Percentiles rank a stretch among this genome's conserved stretches.
These are phyloP conservation scores for Pseudomicrostroma phylloplanum DNA, from an alignment of 1,284 basidiomycete genomes.

Conservation along the genomic window DNA sequence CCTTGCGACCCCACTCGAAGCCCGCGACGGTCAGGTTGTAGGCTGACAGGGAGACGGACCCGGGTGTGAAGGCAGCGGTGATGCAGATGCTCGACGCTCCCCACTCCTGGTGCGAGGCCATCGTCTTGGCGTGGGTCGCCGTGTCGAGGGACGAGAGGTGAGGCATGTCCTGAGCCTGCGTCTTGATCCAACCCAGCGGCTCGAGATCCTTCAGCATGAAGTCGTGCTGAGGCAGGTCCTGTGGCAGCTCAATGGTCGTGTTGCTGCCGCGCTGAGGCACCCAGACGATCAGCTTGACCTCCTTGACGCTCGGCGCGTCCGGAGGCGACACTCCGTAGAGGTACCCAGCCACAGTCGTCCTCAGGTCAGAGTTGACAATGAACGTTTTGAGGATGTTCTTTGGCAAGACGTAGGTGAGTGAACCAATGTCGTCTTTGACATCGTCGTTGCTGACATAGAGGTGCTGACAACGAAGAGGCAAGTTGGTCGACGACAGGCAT, in stretches of 20 bases:
- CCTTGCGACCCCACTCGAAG: conserved; percentile 96
- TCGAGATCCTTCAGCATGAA: conserved; percentile 90
- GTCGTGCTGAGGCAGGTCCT: conserved; percentile 81
- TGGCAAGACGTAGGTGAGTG: conserved; percentile 89
- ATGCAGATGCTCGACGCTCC: conserved; percentile 89
- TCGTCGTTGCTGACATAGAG: conserved; percentile 99
- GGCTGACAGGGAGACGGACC: conserved; percentile 88
- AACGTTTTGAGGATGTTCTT: conserved; percentile 96
- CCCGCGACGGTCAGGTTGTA: conserved; percentile 83
- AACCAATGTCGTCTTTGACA: conserved; percentile 91
- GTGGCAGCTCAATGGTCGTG: conserved; percentile 80
- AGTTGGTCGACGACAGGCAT: conserved; percentile 89
- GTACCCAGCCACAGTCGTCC: conserved; percentile 91
- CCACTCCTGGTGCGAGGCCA: conserved; percentile 93
- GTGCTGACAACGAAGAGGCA: conserved; percentile 91
- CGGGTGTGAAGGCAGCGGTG: conserved; percentile 92
- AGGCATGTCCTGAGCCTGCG: conserved; percentile 60
- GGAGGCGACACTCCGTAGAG: conserved; percentile 86
- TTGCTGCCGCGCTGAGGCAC: conserved; percentile 94
- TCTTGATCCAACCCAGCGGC: conserved; percentile 96
- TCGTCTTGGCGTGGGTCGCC: conserved; percentile 89
- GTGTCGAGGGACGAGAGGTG: conserved; percentile 81
- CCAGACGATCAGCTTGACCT: conserved; percentile 94
- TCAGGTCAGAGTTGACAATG: conserved; percentile 84
- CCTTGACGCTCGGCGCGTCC: conserved; percentile 97